Percentiles rank a stretch among this genome's conserved stretches.
These are phyloP conservation scores for Exobasidium cylindrosporum DNA, from an alignment of 1,284 basidiomycete species.

Conservation along the genomic window DNA sequence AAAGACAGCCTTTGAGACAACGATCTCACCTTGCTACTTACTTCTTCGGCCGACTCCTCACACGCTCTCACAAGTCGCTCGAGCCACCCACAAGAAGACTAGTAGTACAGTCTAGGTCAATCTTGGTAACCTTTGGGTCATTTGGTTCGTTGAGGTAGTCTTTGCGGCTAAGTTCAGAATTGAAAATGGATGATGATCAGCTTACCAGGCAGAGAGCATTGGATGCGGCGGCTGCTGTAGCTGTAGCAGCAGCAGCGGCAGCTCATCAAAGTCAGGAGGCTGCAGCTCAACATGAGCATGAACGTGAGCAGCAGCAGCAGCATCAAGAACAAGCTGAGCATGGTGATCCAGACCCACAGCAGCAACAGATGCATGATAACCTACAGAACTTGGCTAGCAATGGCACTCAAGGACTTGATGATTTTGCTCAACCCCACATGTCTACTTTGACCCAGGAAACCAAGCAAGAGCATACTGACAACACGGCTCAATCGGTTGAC, in stretches of 20 bases:
- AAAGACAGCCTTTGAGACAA: too few relatives aligned
- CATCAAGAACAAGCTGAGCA: background rate
- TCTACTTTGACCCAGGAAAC: too few relatives aligned
- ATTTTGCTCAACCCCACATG: background rate
- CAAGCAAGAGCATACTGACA: background rate
- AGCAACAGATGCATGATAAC: constrained; percentile 6
- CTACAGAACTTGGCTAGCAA: background rate
- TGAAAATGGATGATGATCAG: background rate
- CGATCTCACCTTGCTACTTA: too few relatives aligned
- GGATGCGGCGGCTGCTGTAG: background rate
- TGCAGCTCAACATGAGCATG: background rate
- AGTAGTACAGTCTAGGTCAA: too few relatives aligned
- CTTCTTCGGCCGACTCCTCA: too few relatives aligned
- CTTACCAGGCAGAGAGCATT: background rate
- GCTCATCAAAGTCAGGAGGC: constrained; percentile 6
- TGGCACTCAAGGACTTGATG: background rate
- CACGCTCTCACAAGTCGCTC: too few relatives aligned
- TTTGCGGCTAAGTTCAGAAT: background rate
- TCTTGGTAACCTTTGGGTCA: too few relatives aligned
- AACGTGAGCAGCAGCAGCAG: background rate
- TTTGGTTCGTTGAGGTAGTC: too few relatives aligned
- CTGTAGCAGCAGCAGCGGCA: constrained; percentile 8
- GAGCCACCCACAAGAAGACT: too few relatives aligned
- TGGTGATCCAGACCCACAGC: background rate
- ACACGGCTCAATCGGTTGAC: background rate